These are phyloP conservation scores for Jaapia argillacea DNA, from an alignment of 768 basidiomycete species.

Conservation along the genomic window DNA sequence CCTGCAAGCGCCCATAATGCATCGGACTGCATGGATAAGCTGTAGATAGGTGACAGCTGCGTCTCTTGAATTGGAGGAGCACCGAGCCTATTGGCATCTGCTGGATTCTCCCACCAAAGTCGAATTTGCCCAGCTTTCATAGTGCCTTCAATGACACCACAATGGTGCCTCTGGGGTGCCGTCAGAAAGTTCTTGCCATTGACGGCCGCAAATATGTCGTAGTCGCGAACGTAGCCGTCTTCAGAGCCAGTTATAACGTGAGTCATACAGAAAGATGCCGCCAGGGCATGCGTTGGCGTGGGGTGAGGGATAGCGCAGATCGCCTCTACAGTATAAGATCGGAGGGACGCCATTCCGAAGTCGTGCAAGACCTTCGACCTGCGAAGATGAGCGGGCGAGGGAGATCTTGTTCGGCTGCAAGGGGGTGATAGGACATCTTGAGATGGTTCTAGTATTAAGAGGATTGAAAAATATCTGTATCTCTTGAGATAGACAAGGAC, in stretches of 20 bases:
- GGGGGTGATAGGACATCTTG: too few relatives aligned
- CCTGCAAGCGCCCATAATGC: slow-evolving; percentile 90
- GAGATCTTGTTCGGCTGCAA: slow-evolving; percentile 22
- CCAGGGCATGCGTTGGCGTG: slow-evolving; percentile 79
- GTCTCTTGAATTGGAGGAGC: slow-evolving; percentile 23
- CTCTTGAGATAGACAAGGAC: too few relatives aligned
- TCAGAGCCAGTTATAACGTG: slow-evolving; percentile 87
- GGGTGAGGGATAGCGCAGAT: slow-evolving; percentile 89
- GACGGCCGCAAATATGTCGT: slow-evolving; percentile 82
- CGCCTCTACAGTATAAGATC: slow-evolving; percentile 80
- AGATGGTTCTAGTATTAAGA: too few relatives aligned
- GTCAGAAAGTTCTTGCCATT: slow-evolving; percentile 84
- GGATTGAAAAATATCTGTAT: too few relatives aligned
- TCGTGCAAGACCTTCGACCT: slow-evolving; percentile 30
- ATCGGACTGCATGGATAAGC: slow-evolving; percentile 85
- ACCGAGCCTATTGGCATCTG: slow-evolving; percentile 8
- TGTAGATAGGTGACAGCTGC: slow-evolving; percentile 69
- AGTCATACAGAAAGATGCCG: slow-evolving; percentile 77
- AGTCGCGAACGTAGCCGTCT: slow-evolving; percentile 89
- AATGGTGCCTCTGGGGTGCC: slow-evolving; percentile 81
- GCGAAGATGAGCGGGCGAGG: slow-evolving; percentile 47
- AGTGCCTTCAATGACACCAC: slow-evolving; percentile 84
- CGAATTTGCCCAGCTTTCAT: slow-evolving; percentile 83
- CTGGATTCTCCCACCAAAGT: slow-evolving; percentile 87
- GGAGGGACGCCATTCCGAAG: slow-evolving; percentile 23